phyloP scores from a whole-genome alignment of 192 early-diverging fungal species.

The Glomus cerebriforme region DNA sequence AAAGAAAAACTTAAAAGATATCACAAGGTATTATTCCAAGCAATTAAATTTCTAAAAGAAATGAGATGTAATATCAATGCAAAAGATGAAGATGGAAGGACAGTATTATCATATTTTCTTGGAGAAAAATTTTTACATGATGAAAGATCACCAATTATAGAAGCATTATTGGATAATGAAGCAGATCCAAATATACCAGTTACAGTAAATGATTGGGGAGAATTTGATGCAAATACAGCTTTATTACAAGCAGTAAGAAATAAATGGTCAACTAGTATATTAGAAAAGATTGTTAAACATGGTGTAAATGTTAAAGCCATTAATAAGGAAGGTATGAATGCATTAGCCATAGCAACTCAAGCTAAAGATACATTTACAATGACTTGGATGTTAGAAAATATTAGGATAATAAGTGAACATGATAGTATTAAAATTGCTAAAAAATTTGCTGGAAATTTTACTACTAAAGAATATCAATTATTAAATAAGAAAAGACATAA shows the following conservation, averaged over 20 bases:
- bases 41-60: background rate
- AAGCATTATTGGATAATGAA: background rate
- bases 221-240: background rate
- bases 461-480: background rate
- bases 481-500: background rate
- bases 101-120: background rate
- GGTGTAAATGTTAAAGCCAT: background rate
- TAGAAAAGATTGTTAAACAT: background rate
- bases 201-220: too few relatives aligned
- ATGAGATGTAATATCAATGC: background rate
- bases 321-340: background rate
- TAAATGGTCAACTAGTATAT: background rate
- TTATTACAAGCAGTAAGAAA: background rate
- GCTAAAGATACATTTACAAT: background rate
- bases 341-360: background rate
- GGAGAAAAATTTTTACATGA: background rate
- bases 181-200: slow-evolving; percentile 6
- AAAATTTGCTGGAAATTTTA: background rate
- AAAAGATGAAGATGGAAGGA: background rate
- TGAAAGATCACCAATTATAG: background rate
- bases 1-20: background rate
- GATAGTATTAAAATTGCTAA: background rate
- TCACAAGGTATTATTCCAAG: background rate
- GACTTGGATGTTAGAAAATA: background rate
- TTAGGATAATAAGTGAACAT: background rate